Conservation (phyloP, 768 basidiomycete species). For the Phylloporus sp. region DNA sequence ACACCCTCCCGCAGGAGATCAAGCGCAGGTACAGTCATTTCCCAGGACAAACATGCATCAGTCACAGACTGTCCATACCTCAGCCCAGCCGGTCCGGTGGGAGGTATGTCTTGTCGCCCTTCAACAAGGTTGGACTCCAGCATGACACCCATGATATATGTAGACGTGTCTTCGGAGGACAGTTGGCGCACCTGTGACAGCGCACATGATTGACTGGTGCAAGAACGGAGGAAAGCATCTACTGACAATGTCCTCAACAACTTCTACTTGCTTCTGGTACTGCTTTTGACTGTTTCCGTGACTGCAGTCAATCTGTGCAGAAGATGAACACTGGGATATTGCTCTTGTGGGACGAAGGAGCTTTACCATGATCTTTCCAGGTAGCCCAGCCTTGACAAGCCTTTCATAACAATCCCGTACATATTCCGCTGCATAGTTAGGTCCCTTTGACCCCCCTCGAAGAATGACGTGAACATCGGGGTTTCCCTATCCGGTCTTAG, state of each 20-base stretch:
- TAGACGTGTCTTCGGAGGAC: conserved; percentile 64
- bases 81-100: conserved; percentile 64
- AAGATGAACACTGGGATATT: background rate
- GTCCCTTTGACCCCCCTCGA: conserved; percentile 84
- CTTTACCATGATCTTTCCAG: conserved; percentile 82
- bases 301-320: conserved; percentile 83
- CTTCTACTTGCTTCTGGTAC: conserved; percentile 81
- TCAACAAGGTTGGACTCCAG: conserved; percentile 89
- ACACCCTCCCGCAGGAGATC: conserved; percentile 89
- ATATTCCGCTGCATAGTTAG: conserved; percentile 80
- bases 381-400: conserved; percentile 72
- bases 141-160: conserved; percentile 89
- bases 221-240: conserved; percentile 1
- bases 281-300: conserved; percentile 96
- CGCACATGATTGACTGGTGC: conserved; percentile 8
- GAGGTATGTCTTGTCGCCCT: conserved; percentile 82
- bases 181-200: conserved; percentile 62
- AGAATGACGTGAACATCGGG: conserved; percentile 92
- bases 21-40: conserved; percentile 74
- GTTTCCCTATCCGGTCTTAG: conserved; percentile 58
- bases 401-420: conserved; percentile 74
- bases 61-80: conserved; percentile 87
- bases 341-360: background rate
- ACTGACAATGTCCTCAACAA: conserved; percentile 85
- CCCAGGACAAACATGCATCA: conserved; percentile 89